Evolutionary conservation across 2,329 filamentous ascomycete species (phyloP).

Genomic region (Thelonectria blattea): DNA sequence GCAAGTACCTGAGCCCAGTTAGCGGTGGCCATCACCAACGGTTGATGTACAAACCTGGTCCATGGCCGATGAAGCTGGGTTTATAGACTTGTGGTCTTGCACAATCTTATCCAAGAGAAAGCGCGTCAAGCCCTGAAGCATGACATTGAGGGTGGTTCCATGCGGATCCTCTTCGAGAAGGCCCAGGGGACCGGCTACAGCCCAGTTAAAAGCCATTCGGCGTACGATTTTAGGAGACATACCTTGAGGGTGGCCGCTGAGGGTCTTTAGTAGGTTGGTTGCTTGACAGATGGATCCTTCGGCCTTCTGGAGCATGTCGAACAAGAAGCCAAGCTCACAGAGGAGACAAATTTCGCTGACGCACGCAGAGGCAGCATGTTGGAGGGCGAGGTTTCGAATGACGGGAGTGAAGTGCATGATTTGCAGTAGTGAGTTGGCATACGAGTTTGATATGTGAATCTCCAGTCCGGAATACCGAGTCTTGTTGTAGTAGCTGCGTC

Average conservation of each 20-base stretch:
- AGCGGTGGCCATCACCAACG: too few relatives aligned
- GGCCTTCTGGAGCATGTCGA: slow-evolving; percentile 98
- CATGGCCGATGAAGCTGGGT: slow-evolving; percentile 66
- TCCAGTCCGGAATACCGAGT: slow-evolving; percentile 91
- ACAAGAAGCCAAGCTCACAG: slow-evolving; percentile 93
- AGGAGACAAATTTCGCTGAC: slow-evolving; percentile 83
- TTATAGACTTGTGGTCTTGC: slow-evolving; percentile 74
- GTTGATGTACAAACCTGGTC: slow-evolving; percentile 61
- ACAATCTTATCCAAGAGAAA: slow-evolving; percentile 85
- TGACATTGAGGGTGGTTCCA: slow-evolving; percentile 74
- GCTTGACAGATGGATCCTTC: slow-evolving; percentile 94
- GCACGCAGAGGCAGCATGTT: slow-evolving; percentile 87
- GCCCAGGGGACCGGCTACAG: slow-evolving; percentile 71
- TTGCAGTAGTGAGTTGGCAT: slow-evolving; percentile 90
- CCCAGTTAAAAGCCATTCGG: slow-evolving; percentile 20
- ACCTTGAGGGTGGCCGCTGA: slow-evolving; percentile 83
- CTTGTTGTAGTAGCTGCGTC: slow-evolving; percentile 84
- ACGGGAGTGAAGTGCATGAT: slow-evolving; percentile 89
- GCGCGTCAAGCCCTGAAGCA: slow-evolving; percentile 85
- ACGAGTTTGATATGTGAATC: slow-evolving; percentile 96
- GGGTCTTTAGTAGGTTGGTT: slow-evolving; percentile 89
- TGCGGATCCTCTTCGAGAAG: slow-evolving; percentile 84
- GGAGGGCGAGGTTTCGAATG: slow-evolving; percentile 84
- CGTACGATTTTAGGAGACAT: slow-evolving; percentile 28
- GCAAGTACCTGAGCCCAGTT: slow-evolving; percentile 56